Conservation (phyloP, 306 rosid species). For the Cajanus cajan region DNA sequence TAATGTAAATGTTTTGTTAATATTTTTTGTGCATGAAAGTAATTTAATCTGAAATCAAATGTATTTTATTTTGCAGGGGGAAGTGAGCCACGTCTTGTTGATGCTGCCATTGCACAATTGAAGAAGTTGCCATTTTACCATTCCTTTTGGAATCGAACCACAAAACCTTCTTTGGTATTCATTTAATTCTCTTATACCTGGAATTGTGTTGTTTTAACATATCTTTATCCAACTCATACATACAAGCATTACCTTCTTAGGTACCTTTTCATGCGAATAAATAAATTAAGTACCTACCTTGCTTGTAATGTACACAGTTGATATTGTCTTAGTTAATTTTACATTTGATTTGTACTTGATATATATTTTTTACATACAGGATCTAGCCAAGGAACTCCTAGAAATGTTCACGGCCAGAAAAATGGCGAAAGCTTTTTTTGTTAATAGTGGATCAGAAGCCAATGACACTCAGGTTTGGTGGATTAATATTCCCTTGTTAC, state of each 20-base stretch:
- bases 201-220: background rate
- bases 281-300: background rate
- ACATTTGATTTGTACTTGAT: constrained; percentile 13
- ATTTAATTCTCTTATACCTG: constrained; percentile 7
- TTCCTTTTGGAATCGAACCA: constrained; percentile 99
- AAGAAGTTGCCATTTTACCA: constrained; percentile 95
- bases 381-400: constrained; percentile 79
- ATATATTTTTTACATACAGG: constrained; percentile 51
- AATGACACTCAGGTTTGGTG: constrained; percentile 88
- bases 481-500: constrained; percentile 14
- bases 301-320: background rate
- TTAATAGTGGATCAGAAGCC: constrained; percentile 96
- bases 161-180: constrained; percentile 88
- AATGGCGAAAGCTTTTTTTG: constrained; percentile 90
- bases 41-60: constrained; percentile 8
- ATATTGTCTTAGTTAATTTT: constrained; percentile 13
- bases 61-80: constrained; percentile 63
- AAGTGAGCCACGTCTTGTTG: constrained; percentile 81
- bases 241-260: background rate
- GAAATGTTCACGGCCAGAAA: constrained; percentile 73
- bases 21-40: background rate
- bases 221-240: background rate
- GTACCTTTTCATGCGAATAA: background rate
- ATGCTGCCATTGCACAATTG: constrained; percentile 78
- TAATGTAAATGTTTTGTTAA: background rate